Base-by-base conservation (phyloP, 768 basidiomycete species). In the Podaxis carcinomalis region DNA sequence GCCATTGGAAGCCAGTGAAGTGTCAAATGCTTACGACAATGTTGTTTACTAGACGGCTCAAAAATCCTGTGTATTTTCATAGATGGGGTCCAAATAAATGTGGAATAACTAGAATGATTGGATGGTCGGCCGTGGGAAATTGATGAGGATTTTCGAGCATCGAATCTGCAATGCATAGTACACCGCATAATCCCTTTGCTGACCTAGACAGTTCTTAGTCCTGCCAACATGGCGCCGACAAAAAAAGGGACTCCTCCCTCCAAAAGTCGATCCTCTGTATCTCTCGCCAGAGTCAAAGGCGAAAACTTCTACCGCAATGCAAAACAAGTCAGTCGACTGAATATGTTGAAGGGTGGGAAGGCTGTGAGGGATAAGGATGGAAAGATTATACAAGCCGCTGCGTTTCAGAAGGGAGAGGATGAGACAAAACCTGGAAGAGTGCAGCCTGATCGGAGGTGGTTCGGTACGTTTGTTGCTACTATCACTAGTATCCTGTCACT, bases 281-380 rank as follows among this genome's bases (percentile, higher is more conserved):
- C 84, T 3, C 77, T 92, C 47, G 83, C 84, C 65, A 88, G 80
- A 72, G 83, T 90, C 65, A 94, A 93, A 71, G 95, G 95, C 69
- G 94, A 97, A 78, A 99, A 96, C 73, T 98, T 98, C 79, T 99
- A 97, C 77, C 92, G 95, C 74, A 86, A 95, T 89, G 95, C 93
- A 47, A 98, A 98, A 72, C 80, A 86, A 68, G 93, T 87, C 39
- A 77, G 80, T 32, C 80, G 89, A 62, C 84, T 95, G 57, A 98
- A 97, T 80, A 90, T 99, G 89, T 84, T 97, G 68, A 91, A 83
- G 61, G 90, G 95, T 62, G 94, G 94, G 39, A 95, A 95, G 77
- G 86, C 96, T 63, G 81, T 97, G 27, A 83, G 93, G 49, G 93
- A 98, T 77, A 85, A 84, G 68, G 89, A 93, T 65, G 97, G 97